These are phyloP conservation scores for Boletus edulis DNA, from an alignment of 768 basidiomycete genomes.

Conservation along the genomic window DNA sequence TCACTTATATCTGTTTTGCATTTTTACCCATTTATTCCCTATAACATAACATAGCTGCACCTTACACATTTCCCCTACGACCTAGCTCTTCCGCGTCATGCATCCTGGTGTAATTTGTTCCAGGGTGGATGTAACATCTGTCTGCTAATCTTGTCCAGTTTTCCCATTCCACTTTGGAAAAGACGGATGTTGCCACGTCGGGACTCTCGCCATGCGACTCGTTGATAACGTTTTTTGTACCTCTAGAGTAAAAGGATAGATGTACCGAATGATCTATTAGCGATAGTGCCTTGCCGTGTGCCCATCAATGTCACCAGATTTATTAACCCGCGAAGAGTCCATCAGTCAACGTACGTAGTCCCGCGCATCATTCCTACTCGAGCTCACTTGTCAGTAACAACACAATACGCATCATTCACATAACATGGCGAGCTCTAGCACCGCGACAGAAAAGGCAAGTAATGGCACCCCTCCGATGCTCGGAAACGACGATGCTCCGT, in stretches of 20 bases:
- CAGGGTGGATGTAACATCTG: background rate
- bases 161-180: background rate
- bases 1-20: conserved; percentile 11
- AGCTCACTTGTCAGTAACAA: no score
- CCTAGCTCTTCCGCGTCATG: background rate
- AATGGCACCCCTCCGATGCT: no score
- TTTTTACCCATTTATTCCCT: conserved; percentile 13
- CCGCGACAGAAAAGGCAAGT: no score
- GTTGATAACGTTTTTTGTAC: conserved; percentile 4
- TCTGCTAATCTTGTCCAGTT: conserved; percentile 1
- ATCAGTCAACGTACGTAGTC: no score
- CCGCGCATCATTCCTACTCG: no score
- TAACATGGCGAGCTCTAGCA: no score
- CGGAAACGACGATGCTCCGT: no score
- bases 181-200: background rate
- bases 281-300: no score
- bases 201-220: background rate
- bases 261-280: background rate
- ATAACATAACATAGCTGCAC: conserved; percentile 18
- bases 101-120: conserved; percentile 1
- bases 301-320: background rate
- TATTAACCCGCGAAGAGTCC: no score
- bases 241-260: conserved; percentile 6
- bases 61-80: conserved; percentile 1
- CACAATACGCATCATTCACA: no score